Percentiles rank a stretch among this genome's conserved stretches.
Conservation (phyloP, 768 basidiomycete genomes). For the Tricholoma flavovirens region DNA sequence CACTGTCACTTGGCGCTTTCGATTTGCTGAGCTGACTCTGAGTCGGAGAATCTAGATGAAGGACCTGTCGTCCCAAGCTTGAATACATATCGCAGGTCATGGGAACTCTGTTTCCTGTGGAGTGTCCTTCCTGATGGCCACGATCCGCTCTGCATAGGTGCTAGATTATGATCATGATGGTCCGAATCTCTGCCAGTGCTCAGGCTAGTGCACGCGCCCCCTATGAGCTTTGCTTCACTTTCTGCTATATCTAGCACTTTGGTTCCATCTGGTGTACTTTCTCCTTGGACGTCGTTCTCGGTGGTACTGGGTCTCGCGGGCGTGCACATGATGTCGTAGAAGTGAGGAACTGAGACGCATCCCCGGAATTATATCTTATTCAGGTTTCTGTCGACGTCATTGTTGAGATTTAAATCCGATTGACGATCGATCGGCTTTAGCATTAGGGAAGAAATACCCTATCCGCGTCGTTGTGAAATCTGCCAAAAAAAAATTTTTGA, state of each 20-base stretch:
- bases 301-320: background rate
- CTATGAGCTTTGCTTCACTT: background rate
- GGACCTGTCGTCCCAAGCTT: slow-evolving; percentile 5
- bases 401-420: no score
- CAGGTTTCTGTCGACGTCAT: no score
- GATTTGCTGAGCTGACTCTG: background rate
- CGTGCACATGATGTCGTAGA: no score
- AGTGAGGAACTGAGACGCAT: no score
- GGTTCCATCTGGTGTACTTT: background rate
- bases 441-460: no score
- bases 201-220: background rate
- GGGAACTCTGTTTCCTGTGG: slow-evolving; percentile 30
- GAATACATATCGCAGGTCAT: slow-evolving; percentile 27
- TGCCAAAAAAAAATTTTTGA: no score
- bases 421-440: no score
- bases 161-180: background rate
- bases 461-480: no score
- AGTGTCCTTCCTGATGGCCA: slow-evolving; percentile 14
- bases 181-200: background rate
- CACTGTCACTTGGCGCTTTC: background rate
- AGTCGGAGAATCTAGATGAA: background rate
- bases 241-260: background rate
- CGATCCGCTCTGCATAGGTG: background rate
- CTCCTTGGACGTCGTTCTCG: background rate
- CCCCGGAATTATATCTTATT: no score